Evolutionary conservation across 2,329 filamentous ascomycete species (phyloP).

Genomic region (Nothopassalora personata): DNA sequence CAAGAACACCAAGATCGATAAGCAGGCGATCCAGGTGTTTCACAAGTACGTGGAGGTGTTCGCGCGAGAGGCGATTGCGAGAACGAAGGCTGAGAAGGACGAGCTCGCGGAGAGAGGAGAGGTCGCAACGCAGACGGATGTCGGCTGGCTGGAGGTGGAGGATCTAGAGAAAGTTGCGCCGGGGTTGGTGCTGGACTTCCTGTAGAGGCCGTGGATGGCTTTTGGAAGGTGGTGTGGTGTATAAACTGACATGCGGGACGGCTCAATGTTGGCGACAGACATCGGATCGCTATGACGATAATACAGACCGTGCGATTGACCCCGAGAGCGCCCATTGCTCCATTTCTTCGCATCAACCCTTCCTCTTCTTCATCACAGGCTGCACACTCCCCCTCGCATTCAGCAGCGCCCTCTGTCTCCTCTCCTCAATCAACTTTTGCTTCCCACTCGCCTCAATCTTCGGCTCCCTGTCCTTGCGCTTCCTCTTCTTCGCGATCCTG

Average conservation of each 20-base stretch:
- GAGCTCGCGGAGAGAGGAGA: slow-evolving; percentile 33
- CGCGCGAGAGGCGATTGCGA: slow-evolving; percentile 78
- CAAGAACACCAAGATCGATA: slow-evolving; percentile 66
- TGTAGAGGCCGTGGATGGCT: not conserved
- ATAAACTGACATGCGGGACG: not conserved
- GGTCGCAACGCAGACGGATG: slow-evolving; percentile 25
- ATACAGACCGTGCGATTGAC: not conserved
- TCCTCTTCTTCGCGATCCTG: slow-evolving; percentile 10
- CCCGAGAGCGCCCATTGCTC: not conserved
- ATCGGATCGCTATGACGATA: too few species aligned
- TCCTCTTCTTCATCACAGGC: slow-evolving; percentile 9
- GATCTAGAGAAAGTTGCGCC: slow-evolving; percentile 84
- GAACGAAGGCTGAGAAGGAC: slow-evolving; percentile 65
- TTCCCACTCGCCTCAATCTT: slow-evolving; percentile 11
- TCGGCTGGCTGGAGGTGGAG: slow-evolving; percentile 60
- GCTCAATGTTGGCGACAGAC: not conserved
- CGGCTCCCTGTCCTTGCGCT: slow-evolving; percentile 6
- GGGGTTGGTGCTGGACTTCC: slow-evolving; percentile 82
- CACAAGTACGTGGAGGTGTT: slow-evolving; percentile 89
- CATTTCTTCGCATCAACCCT: slow-evolving; percentile 2
- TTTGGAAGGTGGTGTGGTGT: not conserved
- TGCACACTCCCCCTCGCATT: not conserved
- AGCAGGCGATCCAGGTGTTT: slow-evolving; percentile 69
- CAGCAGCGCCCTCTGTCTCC: slow-evolving; percentile 5
- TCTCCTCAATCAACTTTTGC: slow-evolving; percentile 17